A percentile compares a stretch with the other conserved stretches of the same genome.
Evolutionary conservation across 192 early-diverging fungal genomes (phyloP).

Genomic region (Rhizoclosmatium sp.): DNA sequence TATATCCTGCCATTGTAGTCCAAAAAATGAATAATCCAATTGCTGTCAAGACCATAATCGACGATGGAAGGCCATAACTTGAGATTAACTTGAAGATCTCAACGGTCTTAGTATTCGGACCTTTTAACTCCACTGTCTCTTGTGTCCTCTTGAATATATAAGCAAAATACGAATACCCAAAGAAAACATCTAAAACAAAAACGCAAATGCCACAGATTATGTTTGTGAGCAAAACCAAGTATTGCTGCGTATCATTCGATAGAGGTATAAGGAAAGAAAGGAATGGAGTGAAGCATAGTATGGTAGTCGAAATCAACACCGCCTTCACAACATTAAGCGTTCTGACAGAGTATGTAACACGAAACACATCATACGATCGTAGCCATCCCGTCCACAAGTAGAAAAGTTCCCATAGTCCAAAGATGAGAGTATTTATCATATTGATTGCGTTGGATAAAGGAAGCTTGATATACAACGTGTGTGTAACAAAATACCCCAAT

Average conservation of each 20-base stretch:
- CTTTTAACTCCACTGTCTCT: conserved; percentile 2
- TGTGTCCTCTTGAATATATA: neutral
- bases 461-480: neutral
- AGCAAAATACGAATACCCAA: neutral
- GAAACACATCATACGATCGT: neutral
- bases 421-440: neutral
- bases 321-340: neutral
- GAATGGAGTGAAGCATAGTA: neutral
- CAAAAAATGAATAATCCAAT: neutral
- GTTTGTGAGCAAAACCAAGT: neutral
- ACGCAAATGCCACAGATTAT: neutral
- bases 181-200: neutral
- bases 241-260: neutral
- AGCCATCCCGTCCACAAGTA: neutral
- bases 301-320: neutral
- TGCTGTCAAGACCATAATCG: neutral
- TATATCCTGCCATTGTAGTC: neutral
- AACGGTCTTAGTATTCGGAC: neutral
- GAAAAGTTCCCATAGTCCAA: neutral
- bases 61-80: neutral
- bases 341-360: neutral
- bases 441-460: neutral
- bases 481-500: neutral
- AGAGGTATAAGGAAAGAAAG: neutral
- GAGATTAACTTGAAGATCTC: neutral